These are phyloP conservation scores for Diplosphaera chodatii DNA, from an alignment of 139 green algal genomes.

Conservation along the genomic window DNA sequence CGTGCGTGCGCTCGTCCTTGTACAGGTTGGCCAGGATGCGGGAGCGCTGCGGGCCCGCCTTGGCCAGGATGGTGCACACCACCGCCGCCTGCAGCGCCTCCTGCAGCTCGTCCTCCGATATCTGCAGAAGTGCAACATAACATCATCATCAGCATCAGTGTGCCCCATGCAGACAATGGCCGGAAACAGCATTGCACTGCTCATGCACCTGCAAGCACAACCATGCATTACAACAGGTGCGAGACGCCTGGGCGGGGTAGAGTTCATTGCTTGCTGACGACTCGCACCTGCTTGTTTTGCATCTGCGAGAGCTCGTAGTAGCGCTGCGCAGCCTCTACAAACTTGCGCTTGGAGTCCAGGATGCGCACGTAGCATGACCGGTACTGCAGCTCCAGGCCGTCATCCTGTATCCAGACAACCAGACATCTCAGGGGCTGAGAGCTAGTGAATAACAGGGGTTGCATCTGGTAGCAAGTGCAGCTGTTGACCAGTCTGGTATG, in stretches of 20 bases:
- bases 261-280: no score
- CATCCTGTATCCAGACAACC: constrained; percentile 46
- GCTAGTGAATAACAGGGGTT: no score
- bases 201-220: no score
- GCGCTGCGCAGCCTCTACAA: constrained; percentile 78
- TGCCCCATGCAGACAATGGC: no score
- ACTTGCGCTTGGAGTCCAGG: constrained; percentile 90
- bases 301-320: constrained; percentile 84
- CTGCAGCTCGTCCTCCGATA: constrained; percentile 64
- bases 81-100: constrained; percentile 72
- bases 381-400: constrained; percentile 90
- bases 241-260: no score
- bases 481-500: no score
- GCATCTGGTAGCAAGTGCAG: no score
- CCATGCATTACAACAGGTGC: no score
- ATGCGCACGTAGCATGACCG: constrained; percentile 94
- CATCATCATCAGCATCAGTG: no score
- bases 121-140: constrained; percentile 5
- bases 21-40: constrained; percentile 83
- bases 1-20: constrained; percentile 86
- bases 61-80: constrained; percentile 86
- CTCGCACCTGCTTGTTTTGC: constrained; percentile 1
- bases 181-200: no score
- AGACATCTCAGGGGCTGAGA: no score
- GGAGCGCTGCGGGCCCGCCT: constrained; percentile 82